Evolutionary conservation across 768 basidiomycete genomes (phyloP).

Genomic region (Tephrocybe sp.): DNA sequence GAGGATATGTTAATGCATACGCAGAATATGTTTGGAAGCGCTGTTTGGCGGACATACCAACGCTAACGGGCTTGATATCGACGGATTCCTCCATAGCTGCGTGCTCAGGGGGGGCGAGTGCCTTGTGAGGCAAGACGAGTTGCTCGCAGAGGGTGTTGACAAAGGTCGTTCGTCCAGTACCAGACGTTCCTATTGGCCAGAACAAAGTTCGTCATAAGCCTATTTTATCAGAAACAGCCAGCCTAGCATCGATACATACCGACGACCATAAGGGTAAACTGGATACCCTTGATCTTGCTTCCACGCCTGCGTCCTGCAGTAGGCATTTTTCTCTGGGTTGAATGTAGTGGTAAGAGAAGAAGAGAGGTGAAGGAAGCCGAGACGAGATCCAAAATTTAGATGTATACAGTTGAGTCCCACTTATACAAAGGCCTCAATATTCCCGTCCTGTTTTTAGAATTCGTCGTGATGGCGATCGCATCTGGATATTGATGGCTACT

Average conservation of each 20-base stretch:
- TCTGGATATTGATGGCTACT: not conserved
- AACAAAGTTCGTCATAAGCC: not conserved
- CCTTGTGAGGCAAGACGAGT: conserved; percentile 71
- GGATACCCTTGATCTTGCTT: conserved; percentile 88
- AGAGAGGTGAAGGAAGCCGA: conserved; percentile 9
- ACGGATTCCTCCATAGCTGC: conserved; percentile 81
- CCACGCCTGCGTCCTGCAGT: conserved; percentile 53
- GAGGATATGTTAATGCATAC: not conserved
- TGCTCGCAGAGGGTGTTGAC: conserved; percentile 91
- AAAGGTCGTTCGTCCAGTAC: conserved; percentile 86
- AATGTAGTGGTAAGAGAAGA: conserved; percentile 6
- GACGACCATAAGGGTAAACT: conserved; percentile 88
- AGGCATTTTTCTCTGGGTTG: conserved; percentile 35
- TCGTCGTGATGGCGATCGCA: conserved; percentile 18
- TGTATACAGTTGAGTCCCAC: conserved; percentile 1
- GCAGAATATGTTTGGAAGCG: no score
- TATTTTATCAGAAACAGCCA: no score
- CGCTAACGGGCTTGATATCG: conserved; percentile 78
- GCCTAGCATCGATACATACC: conserved; percentile 51
- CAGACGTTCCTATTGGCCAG: conserved; percentile 67
- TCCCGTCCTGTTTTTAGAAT: conserved; percentile 13
- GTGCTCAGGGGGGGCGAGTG: conserved; percentile 58
- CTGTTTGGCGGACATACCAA: conserved; percentile 44
- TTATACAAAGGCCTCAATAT: not conserved
- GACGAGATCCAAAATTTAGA: conserved; percentile 9